Conservation (phyloP, 2,329 filamentous ascomycete genomes). For the Aquanectria penicillioides region DNA sequence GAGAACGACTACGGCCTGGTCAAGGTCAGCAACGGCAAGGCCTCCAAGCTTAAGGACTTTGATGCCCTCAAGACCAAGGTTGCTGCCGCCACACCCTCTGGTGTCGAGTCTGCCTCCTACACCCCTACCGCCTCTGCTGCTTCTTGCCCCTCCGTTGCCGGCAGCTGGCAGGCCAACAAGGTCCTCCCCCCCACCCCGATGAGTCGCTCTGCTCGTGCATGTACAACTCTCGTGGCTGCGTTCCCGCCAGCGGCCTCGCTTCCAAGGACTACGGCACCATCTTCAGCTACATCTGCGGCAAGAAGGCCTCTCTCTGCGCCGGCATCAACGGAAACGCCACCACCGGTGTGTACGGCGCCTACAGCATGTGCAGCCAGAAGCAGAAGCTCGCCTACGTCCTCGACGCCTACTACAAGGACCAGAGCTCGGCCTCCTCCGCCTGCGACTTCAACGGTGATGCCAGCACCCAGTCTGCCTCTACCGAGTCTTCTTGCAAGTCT, state of each 20-base stretch:
- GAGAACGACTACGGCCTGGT: conserved; percentile 89
- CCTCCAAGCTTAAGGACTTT: conserved; percentile 79
- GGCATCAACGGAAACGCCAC: conserved; percentile 76
- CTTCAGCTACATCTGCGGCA: conserved; percentile 79
- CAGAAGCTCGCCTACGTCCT: conserved; percentile 80
- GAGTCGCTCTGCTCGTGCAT: conserved; percentile 85
- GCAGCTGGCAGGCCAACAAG: conserved; percentile 71
- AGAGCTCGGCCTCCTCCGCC: conserved; percentile 64
- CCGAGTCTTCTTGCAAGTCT: conserved; percentile 63
- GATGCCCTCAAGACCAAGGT: conserved; percentile 74
- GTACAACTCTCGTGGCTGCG: conserved; percentile 77
- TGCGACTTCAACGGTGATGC: conserved; percentile 80
- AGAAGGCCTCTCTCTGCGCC: conserved; percentile 64
- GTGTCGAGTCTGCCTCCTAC: conserved; percentile 75
- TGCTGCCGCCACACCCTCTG: no score
- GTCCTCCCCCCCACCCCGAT: conserved; percentile 87
- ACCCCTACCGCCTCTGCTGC: conserved; percentile 75
- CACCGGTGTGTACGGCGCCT: conserved; percentile 77
- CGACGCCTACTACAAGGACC: conserved; percentile 74
- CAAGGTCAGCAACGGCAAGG: conserved; percentile 65
- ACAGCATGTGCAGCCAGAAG: conserved; percentile 77
- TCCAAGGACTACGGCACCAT: conserved; percentile 71
- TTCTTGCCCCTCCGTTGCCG: conserved; percentile 74
- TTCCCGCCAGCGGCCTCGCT: conserved; percentile 65
- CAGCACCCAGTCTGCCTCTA: conserved; percentile 59